These are phyloP conservation scores for Ophiosphaerella herpotricha DNA, from an alignment of 2,329 filamentous ascomycete genomes.

Conservation along the genomic window DNA sequence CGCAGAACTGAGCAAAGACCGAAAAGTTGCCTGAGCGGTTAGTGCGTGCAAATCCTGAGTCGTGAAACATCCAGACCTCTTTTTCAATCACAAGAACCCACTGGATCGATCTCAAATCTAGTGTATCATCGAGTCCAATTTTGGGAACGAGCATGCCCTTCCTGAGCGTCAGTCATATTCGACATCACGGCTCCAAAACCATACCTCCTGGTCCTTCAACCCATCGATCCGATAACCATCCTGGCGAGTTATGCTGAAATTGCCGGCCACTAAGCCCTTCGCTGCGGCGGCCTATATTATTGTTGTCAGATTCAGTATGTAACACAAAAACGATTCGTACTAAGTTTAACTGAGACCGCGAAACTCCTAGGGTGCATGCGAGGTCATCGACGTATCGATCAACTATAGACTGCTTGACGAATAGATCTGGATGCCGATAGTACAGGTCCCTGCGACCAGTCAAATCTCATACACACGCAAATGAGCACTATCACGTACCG, in stretches of 20 bases:
- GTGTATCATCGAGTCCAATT: constrained; percentile 52
- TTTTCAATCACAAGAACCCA: constrained; percentile 82
- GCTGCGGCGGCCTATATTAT: constrained; percentile 67
- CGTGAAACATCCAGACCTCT: constrained; percentile 58
- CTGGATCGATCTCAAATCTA: constrained; percentile 56
- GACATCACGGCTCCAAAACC: neutral
- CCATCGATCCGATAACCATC: constrained; percentile 52
- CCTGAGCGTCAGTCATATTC: neutral
- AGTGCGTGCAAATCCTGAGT: constrained; percentile 16
- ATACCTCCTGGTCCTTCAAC: constrained; percentile 48
- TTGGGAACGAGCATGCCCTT: constrained; percentile 67
- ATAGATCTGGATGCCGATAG: constrained; percentile 75
- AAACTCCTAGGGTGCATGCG: constrained; percentile 69
- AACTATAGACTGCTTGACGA: constrained; percentile 69
- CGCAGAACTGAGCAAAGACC: constrained; percentile 62
- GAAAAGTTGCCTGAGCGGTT: constrained; percentile 69
- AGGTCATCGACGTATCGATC: constrained; percentile 76
- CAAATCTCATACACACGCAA: constrained; percentile 3
- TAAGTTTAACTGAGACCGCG: constrained; percentile 70
- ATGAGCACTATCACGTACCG: constrained; percentile 46
- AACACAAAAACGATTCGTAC: constrained; percentile 52
- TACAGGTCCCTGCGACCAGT: constrained; percentile 69
- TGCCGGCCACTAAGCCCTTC: constrained; percentile 72
- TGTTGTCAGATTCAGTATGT: constrained; percentile 14
- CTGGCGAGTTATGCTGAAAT: constrained; percentile 53